Percentiles rank a stretch among this genome's conserved stretches.
Conservation (phyloP, 345 rosid species). For the Arabidopsis suecica region DNA sequence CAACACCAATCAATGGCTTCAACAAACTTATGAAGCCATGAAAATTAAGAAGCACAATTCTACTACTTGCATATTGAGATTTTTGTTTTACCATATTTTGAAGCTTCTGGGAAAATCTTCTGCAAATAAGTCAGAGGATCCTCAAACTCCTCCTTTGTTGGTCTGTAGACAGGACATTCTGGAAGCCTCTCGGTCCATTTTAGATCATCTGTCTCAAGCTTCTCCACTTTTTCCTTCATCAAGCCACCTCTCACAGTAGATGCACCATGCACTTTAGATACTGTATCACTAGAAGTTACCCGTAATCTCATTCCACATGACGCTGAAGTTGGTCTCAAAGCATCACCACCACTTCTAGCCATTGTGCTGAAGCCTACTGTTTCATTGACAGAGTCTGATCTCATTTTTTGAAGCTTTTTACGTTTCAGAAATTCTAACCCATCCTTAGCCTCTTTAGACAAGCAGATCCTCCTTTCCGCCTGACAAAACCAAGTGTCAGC, state of each 20-base stretch:
- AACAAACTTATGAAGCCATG: slow-evolving; percentile 20
- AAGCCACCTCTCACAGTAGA: slow-evolving; percentile 57
- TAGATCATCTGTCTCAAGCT: slow-evolving; percentile 70
- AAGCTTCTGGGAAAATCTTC: slow-evolving; percentile 94
- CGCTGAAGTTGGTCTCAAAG: slow-evolving; percentile 65
- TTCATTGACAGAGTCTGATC: slow-evolving; percentile 54
- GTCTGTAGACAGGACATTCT: slow-evolving; percentile 92
- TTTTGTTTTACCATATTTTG: slow-evolving; percentile 72
- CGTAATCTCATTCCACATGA: slow-evolving; percentile 82
- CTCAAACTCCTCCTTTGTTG: slow-evolving; percentile 95
- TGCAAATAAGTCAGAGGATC: slow-evolving; percentile 93
- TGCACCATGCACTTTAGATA: slow-evolving; percentile 45
- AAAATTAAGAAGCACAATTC: not conserved
- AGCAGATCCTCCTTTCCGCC: slow-evolving; percentile 93
- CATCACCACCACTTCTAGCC: slow-evolving; percentile 91
- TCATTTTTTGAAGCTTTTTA: slow-evolving; percentile 79
- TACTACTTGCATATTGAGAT: slow-evolving; percentile 12
- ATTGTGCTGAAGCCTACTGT: slow-evolving; percentile 52
- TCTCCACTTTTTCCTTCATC: slow-evolving; percentile 71
- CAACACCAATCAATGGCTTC: slow-evolving; percentile 4
- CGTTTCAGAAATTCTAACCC: slow-evolving; percentile 82
- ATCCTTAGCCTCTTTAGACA: slow-evolving; percentile 72
- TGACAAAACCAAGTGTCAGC: slow-evolving; percentile 44
- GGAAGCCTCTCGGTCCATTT: slow-evolving; percentile 91
- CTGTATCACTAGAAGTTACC: slow-evolving; percentile 52